Conservation (phyloP, 2,329 filamentous ascomycete genomes). For the Hypoxylon sp. region DNA sequence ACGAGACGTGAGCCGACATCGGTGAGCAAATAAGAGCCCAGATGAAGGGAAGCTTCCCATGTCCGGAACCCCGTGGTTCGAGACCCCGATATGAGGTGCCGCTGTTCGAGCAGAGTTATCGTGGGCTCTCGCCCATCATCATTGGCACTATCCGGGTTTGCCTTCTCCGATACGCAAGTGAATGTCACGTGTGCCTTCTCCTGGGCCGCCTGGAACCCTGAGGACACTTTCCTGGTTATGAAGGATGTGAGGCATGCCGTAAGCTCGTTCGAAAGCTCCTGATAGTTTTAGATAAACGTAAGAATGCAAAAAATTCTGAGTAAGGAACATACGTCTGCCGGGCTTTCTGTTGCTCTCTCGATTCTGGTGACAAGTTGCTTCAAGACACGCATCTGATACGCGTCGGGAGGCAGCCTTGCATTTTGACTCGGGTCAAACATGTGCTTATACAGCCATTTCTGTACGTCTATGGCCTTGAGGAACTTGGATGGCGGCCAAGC, state of each 20-base stretch:
- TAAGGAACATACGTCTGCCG: slow-evolving; percentile 66
- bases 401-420: slow-evolving; percentile 67
- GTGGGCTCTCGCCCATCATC: slow-evolving; percentile 52
- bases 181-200: slow-evolving; percentile 75
- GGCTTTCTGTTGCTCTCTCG: slow-evolving; percentile 70
- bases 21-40: slow-evolving; percentile 71
- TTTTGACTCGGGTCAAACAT: slow-evolving; percentile 68
- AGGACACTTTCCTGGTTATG: slow-evolving; percentile 59
- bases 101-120: slow-evolving; percentile 69
- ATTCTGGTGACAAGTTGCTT: slow-evolving; percentile 71
- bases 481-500: slow-evolving; percentile 52
- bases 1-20: slow-evolving; percentile 62
- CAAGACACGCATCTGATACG: slow-evolving; percentile 73
- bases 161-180: slow-evolving; percentile 56
- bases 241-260: slow-evolving; percentile 69
- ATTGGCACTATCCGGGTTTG: not conserved
- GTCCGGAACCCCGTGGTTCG: slow-evolving; percentile 77
- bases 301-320: not conserved
- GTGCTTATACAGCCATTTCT: slow-evolving; percentile 63
- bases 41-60: slow-evolving; percentile 77
- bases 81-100: slow-evolving; percentile 68
- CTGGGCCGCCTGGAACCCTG: slow-evolving; percentile 62
- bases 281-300: not conserved
- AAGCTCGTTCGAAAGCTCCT: slow-evolving; percentile 76
- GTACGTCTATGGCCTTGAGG: slow-evolving; percentile 50